Evolutionary conservation across 2,329 filamentous ascomycete genomes (phyloP), one percentile per base, ranked within the genome.

Genomic region (Sporothrix pseudoabietina): DNA sequence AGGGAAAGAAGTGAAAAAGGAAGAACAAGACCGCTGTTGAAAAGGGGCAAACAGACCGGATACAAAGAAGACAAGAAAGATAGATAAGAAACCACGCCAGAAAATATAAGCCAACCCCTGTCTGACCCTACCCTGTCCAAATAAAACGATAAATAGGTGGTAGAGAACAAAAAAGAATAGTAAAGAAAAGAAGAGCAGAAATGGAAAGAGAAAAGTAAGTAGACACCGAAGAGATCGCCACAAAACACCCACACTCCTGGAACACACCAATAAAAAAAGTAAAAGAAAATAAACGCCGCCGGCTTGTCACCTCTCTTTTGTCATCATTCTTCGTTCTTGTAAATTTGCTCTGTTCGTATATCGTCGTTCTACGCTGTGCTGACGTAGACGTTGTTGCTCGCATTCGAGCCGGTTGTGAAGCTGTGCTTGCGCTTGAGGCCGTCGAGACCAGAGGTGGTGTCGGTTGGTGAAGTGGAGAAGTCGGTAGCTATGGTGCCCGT

Each of bases 401-500:
- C 19, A 49, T 66, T 69, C 16, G 63, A 54, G 14, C 39, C 59
- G 6, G 59, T 66, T 9, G 79, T 80, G 74, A 82, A 83, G 77
- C 82, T 83, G 71, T 80, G 79, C 76, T 83, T 82, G 69, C 82
- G 80, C 78, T 81, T 82, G 69, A 83, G 78, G 52, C 77, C 71
- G 76, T 55, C 79, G 79, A 35, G 77, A 74, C 79, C 80, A 32
- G 79, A 78, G 44, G 80, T 78, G 69, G 47, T 30, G 47, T 54
- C 47, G 32, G 66, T 69, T 10, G 66, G 66, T 6, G 66, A 69
- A 30, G 47, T 52, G 16, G 66, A 69, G n/a, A 54, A 69, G 30
- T 69, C 66, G 1, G 19, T 41, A 4, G 66, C 30, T 16, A 47
- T 19, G 4, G 47, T 69, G 30, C 66, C 66, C 2, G 47, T 39